Evolutionary conservation across 345 rosid genomes (phyloP), one percentile per base, ranked within the genome.

Genomic region (Acer yangbiense): DNA sequence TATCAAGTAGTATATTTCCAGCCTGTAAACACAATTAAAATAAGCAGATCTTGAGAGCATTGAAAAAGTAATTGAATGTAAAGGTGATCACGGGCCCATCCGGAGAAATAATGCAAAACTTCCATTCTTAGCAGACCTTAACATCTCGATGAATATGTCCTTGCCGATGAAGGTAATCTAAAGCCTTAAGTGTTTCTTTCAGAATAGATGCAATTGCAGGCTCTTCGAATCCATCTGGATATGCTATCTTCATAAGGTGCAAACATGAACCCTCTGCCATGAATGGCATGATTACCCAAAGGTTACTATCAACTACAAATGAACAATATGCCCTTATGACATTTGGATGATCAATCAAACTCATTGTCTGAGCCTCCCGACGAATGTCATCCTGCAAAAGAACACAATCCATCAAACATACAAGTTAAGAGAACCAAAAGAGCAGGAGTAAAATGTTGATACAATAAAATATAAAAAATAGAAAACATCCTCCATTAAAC

Each of bases 261-360:
- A 94, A 85, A 83, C 99, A 97, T 4, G 99, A 97, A 63, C 99
- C 99, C 76, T 97, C 98, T 8, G 90, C 97, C 99, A 97, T 97
- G 84, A 88, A 97, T n/a, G 98, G 97, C 98, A 97, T 97, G 83
- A 94, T 88, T 20, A 97, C 99, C 99, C 98, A 97, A 54, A 97
- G 96, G 80, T 89, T 84, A 55, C 80, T 79, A 27, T 88, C 97
- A 66, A 94, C 98, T 69, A 93, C 97, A 88, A 97, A 97, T 9
- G 98, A 97, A 84, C 99, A 94, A 70, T 72, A 89, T 74, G 98
- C 97, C 81, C 82, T 90, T 66, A 94, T 92, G 67, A 90, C 94
- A 79, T 97, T 97, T 67, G 96, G 98, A 87, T 97, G 99, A 81
- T 97, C 97, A 79, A 97, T 94, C 89, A 97, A 86, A 82, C 92